A percentile compares a stretch with the other conserved stretches of the same genome.
Evolutionary conservation across 176 grass and related monocot genomes (phyloP).

Genomic region (Melocanna baccifera): DNA sequence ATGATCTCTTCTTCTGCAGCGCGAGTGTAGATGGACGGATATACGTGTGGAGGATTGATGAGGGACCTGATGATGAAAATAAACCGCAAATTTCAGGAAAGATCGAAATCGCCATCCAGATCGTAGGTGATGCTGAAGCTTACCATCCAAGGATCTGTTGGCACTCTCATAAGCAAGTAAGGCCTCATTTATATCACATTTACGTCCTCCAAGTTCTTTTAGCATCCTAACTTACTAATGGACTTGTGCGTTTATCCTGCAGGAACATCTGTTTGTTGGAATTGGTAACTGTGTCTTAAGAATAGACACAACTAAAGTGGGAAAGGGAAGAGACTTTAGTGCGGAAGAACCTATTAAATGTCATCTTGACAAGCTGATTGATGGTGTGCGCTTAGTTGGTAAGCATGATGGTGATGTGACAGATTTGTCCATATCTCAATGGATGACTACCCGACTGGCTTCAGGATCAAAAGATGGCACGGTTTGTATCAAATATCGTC

Average conservation of each 20-base stretch:
- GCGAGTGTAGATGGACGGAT: slow-evolving; percentile 89
- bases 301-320: slow-evolving; percentile 90
- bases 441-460: slow-evolving; percentile 93
- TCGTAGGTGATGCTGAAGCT: slow-evolving; percentile 64
- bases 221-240: neutral
- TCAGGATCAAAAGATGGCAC: slow-evolving; percentile 97
- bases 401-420: slow-evolving; percentile 86
- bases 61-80: slow-evolving; percentile 82
- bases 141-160: slow-evolving; percentile 99
- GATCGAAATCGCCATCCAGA: slow-evolving; percentile 79
- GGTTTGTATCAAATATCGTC: slow-evolving; percentile 51
- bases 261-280: slow-evolving; percentile 97
- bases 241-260: slow-evolving; percentile 5
- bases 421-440: slow-evolving; percentile 95
- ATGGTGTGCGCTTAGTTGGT: slow-evolving; percentile 82
- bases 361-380: slow-evolving; percentile 71
- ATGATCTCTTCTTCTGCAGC: slow-evolving; percentile 44
- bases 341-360: slow-evolving; percentile 83
- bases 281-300: slow-evolving; percentile 76
- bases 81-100: slow-evolving; percentile 90
- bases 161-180: slow-evolving; percentile 99
- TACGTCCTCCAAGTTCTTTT: neutral
- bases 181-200: slow-evolving; percentile 6
- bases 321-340: slow-evolving; percentile 67
- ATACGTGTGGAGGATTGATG: slow-evolving; percentile 95